These are phyloP conservation scores for Sporothrix globosa DNA, from an alignment of 2,329 filamentous ascomycete genomes.

Conservation along the genomic window DNA sequence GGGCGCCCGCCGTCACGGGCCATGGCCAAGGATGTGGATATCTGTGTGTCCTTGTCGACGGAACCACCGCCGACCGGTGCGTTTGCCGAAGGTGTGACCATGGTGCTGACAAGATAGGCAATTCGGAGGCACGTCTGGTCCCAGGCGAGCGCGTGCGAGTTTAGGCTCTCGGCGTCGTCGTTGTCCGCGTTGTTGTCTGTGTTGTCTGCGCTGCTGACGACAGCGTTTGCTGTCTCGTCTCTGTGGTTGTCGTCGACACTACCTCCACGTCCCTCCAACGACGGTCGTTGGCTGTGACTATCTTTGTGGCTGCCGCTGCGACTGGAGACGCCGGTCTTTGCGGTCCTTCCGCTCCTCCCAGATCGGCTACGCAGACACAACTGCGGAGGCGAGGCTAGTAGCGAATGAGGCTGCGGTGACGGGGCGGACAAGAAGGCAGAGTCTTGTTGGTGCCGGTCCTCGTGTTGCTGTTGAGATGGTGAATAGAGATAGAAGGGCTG, in stretches of 20 bases:
- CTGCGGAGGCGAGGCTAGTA: slow-evolving; percentile 25
- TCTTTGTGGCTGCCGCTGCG: slow-evolving; percentile 18
- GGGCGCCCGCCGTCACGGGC: neutral
- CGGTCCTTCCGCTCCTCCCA: neutral
- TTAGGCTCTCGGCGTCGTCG: slow-evolving; percentile 28
- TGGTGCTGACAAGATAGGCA: slow-evolving; percentile 37
- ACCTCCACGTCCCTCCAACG: slow-evolving; percentile 12
- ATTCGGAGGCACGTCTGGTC: slow-evolving; percentile 38
- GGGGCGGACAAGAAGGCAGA: neutral
- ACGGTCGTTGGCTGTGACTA: slow-evolving; percentile 12
- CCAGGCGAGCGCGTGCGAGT: slow-evolving; percentile 40
- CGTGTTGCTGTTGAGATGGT: neutral
- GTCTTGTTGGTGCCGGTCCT: neutral
- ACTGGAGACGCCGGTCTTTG: neutral
- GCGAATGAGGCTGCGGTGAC: slow-evolving; percentile 19
- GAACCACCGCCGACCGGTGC: slow-evolving; percentile 10
- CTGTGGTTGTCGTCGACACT: neutral
- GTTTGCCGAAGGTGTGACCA: slow-evolving; percentile 32
- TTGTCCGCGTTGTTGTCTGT: neutral
- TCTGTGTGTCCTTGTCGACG: neutral
- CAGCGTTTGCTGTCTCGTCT: neutral
- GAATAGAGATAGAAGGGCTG: slow-evolving; percentile 3
- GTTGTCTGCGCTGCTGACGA: neutral
- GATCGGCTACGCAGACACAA: slow-evolving; percentile 17
- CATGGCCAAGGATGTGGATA: neutral